Base-by-base conservation (phyloP, 176 grass and related monocot species). In the Carex pumila region DNA sequence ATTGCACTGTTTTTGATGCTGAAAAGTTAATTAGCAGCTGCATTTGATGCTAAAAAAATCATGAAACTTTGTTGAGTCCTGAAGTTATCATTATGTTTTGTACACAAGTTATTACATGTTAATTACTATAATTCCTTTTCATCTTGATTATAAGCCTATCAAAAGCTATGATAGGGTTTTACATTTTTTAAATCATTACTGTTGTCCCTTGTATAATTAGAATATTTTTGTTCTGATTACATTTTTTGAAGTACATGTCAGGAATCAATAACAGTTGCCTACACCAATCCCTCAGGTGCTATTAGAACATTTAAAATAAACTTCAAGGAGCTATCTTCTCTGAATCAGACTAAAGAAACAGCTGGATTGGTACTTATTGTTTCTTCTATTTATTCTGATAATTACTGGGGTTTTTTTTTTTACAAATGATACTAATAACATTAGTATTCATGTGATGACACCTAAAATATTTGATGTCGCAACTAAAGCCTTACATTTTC, bases 301-400 rank as follows among this genome's bases (percentile, higher is more conserved):
- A 88, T 97, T 67, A 88, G 87, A 85, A 77, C 89, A 41, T 93
- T 93, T 65, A 91, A 83, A 65, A 87, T 91, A 66, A 84, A 88
- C 19, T 71, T 87, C 45, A 97, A 80, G 61, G 87, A 97, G n/a
- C 63, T 97, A 8, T 65, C 60, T 1, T 93, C 89, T 6, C 71
- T 78, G 29, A 85, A 85, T 55, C 19, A 52, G 57, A 79, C 84
- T 15, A 39, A 85, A 85, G 69, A 74, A 29, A 77, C 45, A 64
- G 67, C 60, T 79, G 34, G 22, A 63, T 50, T 75, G 84, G 84
- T 85, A 85, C 36, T 85, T 15, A 77, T 77, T 85, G 55, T 7
- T 64, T 36, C 68, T 62, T 60, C 8, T 32, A 56, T 77, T 31
- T 56, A 53, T 55, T 54, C 21, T 32, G 47, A 15, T 77, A 54